These are phyloP conservation scores for Hyaloscypha variabilis DNA, from an alignment of 495 filamentous ascomycete genomes.

Conservation along the genomic window DNA sequence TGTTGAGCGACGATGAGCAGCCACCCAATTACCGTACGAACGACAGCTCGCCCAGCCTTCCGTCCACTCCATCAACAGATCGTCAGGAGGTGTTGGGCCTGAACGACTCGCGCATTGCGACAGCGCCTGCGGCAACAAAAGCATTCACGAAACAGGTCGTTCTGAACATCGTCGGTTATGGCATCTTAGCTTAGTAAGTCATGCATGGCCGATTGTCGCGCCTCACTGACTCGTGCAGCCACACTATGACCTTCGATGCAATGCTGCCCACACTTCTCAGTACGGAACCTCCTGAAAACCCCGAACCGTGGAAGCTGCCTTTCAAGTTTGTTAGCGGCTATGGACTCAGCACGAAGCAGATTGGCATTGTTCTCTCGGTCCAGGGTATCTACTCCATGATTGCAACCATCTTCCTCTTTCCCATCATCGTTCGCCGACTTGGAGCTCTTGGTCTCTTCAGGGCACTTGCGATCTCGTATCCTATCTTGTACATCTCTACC, in stretches of 20 bases:
- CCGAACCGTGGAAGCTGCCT: slow-evolving; percentile 55
- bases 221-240: slow-evolving; percentile 38
- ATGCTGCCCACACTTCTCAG: slow-evolving; percentile 91
- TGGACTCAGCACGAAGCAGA: slow-evolving; percentile 74
- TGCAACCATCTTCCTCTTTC: slow-evolving; percentile 81
- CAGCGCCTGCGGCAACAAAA: slow-evolving; percentile 38
- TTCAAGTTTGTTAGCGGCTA: slow-evolving; percentile 91
- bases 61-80: slow-evolving; percentile 41
- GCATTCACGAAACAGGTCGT: slow-evolving; percentile 82
- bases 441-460: slow-evolving; percentile 80
- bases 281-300: slow-evolving; percentile 58
- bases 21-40: slow-evolving; percentile 60
- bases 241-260: slow-evolving; percentile 93
- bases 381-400: slow-evolving; percentile 92
- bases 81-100: slow-evolving; percentile 25
- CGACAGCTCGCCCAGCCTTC: slow-evolving; percentile 54
- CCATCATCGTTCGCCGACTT: slow-evolving; percentile 68
- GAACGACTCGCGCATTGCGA: slow-evolving; percentile 15
- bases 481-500: slow-evolving; percentile 82
- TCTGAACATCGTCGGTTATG: slow-evolving; percentile 83
- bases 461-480: slow-evolving; percentile 77
- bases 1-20: slow-evolving; percentile 31
- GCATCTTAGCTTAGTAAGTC: slow-evolving; percentile 95
- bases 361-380: slow-evolving; percentile 83
- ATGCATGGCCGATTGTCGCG: slow-evolving; percentile 9